Conservation (phyloP, 495 filamentous ascomycete genomes). For the Daldinia concentrica region DNA sequence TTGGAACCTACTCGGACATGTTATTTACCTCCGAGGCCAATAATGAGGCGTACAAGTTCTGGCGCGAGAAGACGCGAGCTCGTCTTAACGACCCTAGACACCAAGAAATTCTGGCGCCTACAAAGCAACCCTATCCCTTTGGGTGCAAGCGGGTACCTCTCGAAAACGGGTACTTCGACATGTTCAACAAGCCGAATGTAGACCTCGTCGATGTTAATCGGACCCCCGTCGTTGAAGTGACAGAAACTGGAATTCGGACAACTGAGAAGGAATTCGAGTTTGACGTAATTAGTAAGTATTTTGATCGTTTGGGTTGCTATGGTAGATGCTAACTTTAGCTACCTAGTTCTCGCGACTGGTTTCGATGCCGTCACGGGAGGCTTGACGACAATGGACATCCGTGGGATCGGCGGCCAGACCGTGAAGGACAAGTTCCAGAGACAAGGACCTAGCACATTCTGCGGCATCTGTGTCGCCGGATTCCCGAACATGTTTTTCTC, state of each 20-base stretch:
- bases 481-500: slow-evolving; percentile 65
- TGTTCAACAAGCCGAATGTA: slow-evolving; percentile 64
- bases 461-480: slow-evolving; percentile 57
- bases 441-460: slow-evolving; percentile 57
- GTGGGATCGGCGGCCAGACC: slow-evolving; percentile 49
- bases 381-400: slow-evolving; percentile 57
- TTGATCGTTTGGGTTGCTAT: slow-evolving; percentile 32
- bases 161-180: slow-evolving; percentile 66
- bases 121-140: slow-evolving; percentile 60
- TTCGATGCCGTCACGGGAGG: slow-evolving; percentile 64
- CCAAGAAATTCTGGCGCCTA: slow-evolving; percentile 64
- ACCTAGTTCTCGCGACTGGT: slow-evolving; percentile 61
- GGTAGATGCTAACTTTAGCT: not conserved
- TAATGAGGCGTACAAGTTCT: slow-evolving; percentile 63
- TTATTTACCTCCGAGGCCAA: slow-evolving; percentile 58
- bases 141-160: slow-evolving; percentile 66
- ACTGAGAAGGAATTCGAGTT: slow-evolving; percentile 55
- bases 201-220: slow-evolving; percentile 61
- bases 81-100: slow-evolving; percentile 60
- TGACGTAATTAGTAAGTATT: slow-evolving; percentile 55
- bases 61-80: slow-evolving; percentile 60
- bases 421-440: slow-evolving; percentile 60
- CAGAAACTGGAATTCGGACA: slow-evolving; percentile 54
- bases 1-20: slow-evolving; percentile 61
- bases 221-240: slow-evolving; percentile 60